Conservation (phyloP, 2,329 filamentous ascomycete species). For the Ambrosiella cleistominuta region DNA sequence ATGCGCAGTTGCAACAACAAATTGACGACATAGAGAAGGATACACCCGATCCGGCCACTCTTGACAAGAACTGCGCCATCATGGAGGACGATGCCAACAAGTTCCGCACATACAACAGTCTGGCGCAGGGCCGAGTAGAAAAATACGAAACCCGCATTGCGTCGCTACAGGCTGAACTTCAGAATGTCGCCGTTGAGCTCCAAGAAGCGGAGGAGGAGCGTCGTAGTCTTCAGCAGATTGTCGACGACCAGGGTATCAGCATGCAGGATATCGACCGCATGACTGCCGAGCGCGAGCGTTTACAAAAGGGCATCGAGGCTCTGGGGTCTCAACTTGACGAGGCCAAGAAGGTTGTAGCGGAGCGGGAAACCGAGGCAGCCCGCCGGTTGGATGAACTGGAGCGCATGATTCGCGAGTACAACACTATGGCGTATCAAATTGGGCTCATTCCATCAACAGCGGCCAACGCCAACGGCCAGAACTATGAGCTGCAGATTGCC, state of each 20-base stretch:
- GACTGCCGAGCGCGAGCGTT: conserved; percentile 82
- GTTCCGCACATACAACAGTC: conserved; percentile 85
- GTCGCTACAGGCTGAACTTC: conserved; percentile 71
- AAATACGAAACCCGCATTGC: conserved; percentile 72
- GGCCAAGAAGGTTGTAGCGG: conserved; percentile 60
- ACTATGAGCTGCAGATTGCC: conserved; percentile 74
- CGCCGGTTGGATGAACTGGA: conserved; percentile 84
- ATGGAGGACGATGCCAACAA: conserved; percentile 89
- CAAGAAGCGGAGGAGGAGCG: conserved; percentile 71
- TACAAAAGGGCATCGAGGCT: conserved; percentile 75
- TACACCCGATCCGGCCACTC: conserved; percentile 61
- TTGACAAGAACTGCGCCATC: conserved; percentile 82
- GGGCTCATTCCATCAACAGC: conserved; percentile 75
- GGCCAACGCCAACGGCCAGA: conserved; percentile 63
- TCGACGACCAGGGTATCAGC: conserved; percentile 86
- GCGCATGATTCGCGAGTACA: conserved; percentile 74
- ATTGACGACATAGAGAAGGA: conserved; percentile 81
- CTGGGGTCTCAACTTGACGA: conserved; percentile 66
- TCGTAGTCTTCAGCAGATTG: conserved; percentile 58
- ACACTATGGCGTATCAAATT: conserved; percentile 84
- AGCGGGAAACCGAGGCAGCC: conserved; percentile 78
- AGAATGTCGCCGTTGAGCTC: conserved; percentile 58
- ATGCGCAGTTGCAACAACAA: conserved; percentile 62
- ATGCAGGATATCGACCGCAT: conserved; percentile 98
- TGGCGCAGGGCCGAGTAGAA: conserved; percentile 67